Evolutionary conservation across 139 green algal genomes (phyloP), one percentile per base, ranked within the genome.

Genomic region (Chlamydomonas sp.): DNA sequence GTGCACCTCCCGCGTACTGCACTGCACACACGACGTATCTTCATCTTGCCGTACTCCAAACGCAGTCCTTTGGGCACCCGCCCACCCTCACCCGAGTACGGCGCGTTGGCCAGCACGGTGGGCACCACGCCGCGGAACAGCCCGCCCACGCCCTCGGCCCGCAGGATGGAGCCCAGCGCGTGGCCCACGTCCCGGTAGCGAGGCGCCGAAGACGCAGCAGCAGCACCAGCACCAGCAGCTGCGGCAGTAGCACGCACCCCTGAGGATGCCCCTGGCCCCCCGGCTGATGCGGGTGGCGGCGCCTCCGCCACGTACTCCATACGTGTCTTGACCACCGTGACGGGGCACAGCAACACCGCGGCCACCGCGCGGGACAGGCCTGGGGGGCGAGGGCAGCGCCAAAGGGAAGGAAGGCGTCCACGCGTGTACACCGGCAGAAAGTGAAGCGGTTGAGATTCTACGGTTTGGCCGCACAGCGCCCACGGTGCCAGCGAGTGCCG

Each of bases 321-420:
- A 57, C 97, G 91, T 0, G 98, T 99, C 85, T 99, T 99, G 14
- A 99, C 93, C 0, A 99, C 91, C 1, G 96, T 99, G 18, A 99
- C 85, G 12, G 98, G 98, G 63, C 94, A 98, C 67, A 98, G 91
- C 6, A 96, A 87, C 2, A 96, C 88, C 18, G 96, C 95, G 8
- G 96, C 95, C 71, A 98, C 80, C 0, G 92, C 95, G 20, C 97
- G 90, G 0, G 97, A 94, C 4, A 95, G 31, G 14, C 96, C 95
- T 93, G 88, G 61, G 71, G 6, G 75, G 6, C 1, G 57, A 1
- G 5, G 74, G 49, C 6, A 57, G 74, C 31, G 31, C 31, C 31
- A 49, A 49, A 49, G 31, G 31, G 31, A 49, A 49, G 31, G 31
- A 49, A 49, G 31, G 31, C 31, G 31, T 49, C 31, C 31, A 49